Evolutionary conservation across 108 stramenopile species (phyloP), one percentile per base, ranked within the genome.

Genomic region (Stephanodiscus triporus): DNA sequence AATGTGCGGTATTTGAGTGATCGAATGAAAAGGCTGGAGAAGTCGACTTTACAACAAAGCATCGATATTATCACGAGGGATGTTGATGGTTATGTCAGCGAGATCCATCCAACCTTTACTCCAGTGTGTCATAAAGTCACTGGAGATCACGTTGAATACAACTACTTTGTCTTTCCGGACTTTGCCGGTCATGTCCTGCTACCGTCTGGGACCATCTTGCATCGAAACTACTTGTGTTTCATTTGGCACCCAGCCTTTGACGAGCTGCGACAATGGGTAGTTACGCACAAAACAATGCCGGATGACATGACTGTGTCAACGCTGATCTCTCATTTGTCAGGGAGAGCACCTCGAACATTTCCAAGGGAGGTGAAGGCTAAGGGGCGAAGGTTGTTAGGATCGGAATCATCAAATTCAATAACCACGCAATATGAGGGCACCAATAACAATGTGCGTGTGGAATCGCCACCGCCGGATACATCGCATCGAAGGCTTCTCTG

Each of bases 301-400:
- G 95, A 96, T 76, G 95, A 96, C 81, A 85, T 87, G 61, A 92
- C 91, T 19, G 92, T 96, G n/a, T 88, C 87, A 22, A 87, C 83
- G 16, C 75, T 96, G 45, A 83, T 96, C 7, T 84, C 84, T 42
- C 95, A 96, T 19, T 73, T 96, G 66, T 54, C 69, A n/a, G 95
- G 91, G 17, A 81, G 82, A 43, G 88, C 95, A 34, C 91, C 92
- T 20, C 77, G 82, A 49, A 86, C 86, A 0, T 91, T 90, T 55
- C 84, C 88, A 0, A 73, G 86, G 54, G 73, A 81, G 54, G 56
- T 81, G 19, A 36, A 56, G 37, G 24, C 50, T 23, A 37, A 63
- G 47, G 50, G 64, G 23, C 76, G 70, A 32, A 38, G 77, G 38
- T 6, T 51, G 29, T 45, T 16, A 1, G 14, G 0, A 45, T 1